A percentile compares a stretch with the other conserved stretches of the same genome.
Conservation (phyloP, 176 grass and related monocot species). For the Chloris gayana region DNA sequence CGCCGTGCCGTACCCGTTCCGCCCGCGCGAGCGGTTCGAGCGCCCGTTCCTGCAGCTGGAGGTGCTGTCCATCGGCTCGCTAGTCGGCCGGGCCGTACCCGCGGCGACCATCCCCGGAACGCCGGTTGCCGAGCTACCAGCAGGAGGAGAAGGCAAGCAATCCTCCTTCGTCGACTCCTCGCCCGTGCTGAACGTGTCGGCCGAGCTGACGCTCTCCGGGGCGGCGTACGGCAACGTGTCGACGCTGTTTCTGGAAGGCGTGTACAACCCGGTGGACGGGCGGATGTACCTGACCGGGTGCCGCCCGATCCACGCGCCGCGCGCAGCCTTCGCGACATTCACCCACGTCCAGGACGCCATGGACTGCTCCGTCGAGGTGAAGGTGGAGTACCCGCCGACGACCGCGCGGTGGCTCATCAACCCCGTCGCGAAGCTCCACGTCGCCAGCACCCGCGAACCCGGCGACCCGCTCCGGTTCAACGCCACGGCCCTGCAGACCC, state of each 20-base stretch:
- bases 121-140: not conserved
- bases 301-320: conserved; percentile 51
- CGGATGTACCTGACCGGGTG: conserved; percentile 88
- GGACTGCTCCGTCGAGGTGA: conserved; percentile 89
- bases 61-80: conserved; percentile 61
- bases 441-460: conserved; percentile 58
- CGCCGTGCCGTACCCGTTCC: conserved; percentile 45
- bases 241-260: conserved; percentile 64
- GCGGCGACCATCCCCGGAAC: conserved; percentile 8
- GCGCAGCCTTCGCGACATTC: conserved; percentile 41
- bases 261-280: conserved; percentile 81
- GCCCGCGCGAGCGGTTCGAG: conserved; percentile 40
- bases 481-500: conserved; percentile 59
- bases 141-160: not conserved
- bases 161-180: conserved; percentile 11
- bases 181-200: conserved; percentile 46
- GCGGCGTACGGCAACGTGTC: conserved; percentile 31
- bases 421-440: conserved; percentile 60
- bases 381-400: conserved; percentile 81
- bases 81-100: conserved; percentile 53
- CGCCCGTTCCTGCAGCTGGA: conserved; percentile 67
- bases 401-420: conserved; percentile 83
- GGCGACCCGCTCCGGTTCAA: conserved; percentile 62
- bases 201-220: conserved; percentile 41
- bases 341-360: conserved; percentile 56